Evolutionary conservation across 768 basidiomycete genomes (phyloP), one percentile per base, ranked within the genome.

Genomic region (Leccinum pellstonianum): DNA sequence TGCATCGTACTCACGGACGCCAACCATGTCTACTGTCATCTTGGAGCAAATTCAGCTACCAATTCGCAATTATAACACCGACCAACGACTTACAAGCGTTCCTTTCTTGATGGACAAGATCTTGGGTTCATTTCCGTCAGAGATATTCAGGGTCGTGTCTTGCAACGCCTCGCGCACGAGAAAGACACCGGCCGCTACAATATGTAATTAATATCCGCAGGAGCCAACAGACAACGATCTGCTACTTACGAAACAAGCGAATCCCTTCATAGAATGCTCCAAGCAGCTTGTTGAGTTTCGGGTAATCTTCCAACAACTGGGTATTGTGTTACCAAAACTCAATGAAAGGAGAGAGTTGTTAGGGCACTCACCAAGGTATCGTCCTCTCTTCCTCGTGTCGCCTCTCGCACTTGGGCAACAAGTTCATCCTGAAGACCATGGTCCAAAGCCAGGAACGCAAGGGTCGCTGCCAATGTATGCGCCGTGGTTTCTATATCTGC

Each of bases 231-330:
- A 48, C 11, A 31, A 1, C 9, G 3, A 21, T n/a, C 10, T 37
- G 33, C 41, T 25, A 66, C 75, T 3, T 41, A 76, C 75, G 76
- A 47, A 67, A 77, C 58, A 78, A 54, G n/a, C 77, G 61, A 14
- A 66, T 50, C 11, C 68, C 77, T 67, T 78, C 73, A 33, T 68
- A 66, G 47, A 70, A 74, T 23, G 62, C 65, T 31, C 63, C 66
- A 33, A 70, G 65, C 19, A 73, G 59, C 57, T 74, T 73, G 57
- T 73, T 65, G 1, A 77, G 66, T 41, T 65, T 68, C 35, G 54
- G 47, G 37, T 68, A 71, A 43, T 74, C 70, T 47, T 72, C 69
- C 27, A 64, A 29, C 23, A 56, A 56, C 70, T 68, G 50, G 46
- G 23, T 14, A 25, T 2, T 31, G 31, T 14, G 12, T 17, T 31